These are phyloP conservation scores for Xylaria digitata DNA, from an alignment of 2,329 filamentous ascomycete species.

Conservation along the genomic window DNA sequence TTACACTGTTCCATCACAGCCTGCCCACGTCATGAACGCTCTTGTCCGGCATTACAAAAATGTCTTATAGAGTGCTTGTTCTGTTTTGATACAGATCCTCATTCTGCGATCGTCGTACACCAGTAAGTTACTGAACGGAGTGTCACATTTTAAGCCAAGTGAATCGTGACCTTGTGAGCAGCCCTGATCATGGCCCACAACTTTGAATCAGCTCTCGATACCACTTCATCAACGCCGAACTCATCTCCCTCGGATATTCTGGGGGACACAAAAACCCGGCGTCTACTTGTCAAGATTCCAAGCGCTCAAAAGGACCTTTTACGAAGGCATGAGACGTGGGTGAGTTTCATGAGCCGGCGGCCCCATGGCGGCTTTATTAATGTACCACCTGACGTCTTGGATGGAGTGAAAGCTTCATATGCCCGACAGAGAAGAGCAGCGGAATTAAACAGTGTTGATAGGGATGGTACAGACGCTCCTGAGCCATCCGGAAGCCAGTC, in stretches of 20 bases:
- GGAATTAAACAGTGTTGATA: conserved; percentile 3
- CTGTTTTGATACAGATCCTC: neutral
- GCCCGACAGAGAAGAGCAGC: conserved; percentile 32
- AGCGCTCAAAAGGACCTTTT: conserved; percentile 63
- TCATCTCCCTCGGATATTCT: conserved; percentile 43
- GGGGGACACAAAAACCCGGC: conserved; percentile 52
- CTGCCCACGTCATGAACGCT: conserved; percentile 6
- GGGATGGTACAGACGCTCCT: conserved; percentile 6
- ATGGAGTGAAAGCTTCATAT: conserved; percentile 44
- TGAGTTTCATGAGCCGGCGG: conserved; percentile 38
- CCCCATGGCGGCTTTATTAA: conserved; percentile 45
- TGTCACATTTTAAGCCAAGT: conserved; percentile 12
- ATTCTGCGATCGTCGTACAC: neutral
- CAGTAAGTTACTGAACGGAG: neutral
- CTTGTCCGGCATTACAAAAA: neutral
- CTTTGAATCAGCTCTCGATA: conserved; percentile 8
- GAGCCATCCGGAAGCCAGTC: conserved; percentile 24
- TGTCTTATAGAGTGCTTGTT: neutral
- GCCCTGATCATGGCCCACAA: conserved; percentile 37
- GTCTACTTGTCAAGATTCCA: conserved; percentile 58
- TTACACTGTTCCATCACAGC: neutral
- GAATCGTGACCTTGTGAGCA: neutral
- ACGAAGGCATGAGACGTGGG: conserved; percentile 56
- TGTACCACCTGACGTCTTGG: conserved; percentile 51
- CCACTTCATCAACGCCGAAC: conserved; percentile 28